Conservation (phyloP, 495 filamentous ascomycete genomes). For the Podospora conica region DNA sequence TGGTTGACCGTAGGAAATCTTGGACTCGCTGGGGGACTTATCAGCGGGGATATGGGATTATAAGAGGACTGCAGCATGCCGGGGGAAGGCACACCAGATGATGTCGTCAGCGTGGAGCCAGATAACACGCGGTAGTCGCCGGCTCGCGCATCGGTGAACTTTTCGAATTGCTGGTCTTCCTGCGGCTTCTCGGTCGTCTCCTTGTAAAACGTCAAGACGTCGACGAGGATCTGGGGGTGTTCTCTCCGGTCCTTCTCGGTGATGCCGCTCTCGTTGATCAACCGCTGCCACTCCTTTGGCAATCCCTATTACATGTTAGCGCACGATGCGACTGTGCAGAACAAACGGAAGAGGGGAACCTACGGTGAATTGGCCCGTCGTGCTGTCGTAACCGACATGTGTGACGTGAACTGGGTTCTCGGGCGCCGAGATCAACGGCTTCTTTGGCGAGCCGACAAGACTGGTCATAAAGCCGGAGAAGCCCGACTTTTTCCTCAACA, state of each 20-base stretch:
- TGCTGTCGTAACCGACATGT: slow-evolving; percentile 94
- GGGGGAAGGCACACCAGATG: slow-evolving; percentile 38
- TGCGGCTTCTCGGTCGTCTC: slow-evolving; percentile 74
- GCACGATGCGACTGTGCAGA: slow-evolving; percentile 4
- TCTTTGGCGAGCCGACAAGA: slow-evolving; percentile 82
- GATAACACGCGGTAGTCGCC: slow-evolving; percentile 48
- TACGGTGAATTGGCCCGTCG: slow-evolving; percentile 95
- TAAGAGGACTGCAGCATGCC: slow-evolving; percentile 45
- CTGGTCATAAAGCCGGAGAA: slow-evolving; percentile 94
- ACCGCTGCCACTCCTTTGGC: slow-evolving; percentile 94
- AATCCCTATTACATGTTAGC: slow-evolving; percentile 57
- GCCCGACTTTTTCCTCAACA: slow-evolving; percentile 80
- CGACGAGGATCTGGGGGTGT: slow-evolving; percentile 87
- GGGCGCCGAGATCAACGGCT: slow-evolving; percentile 87
- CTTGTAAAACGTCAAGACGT: slow-evolving; percentile 95
- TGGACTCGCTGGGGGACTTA: slow-evolving; percentile 83
- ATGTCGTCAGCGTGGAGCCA: slow-evolving; percentile 30
- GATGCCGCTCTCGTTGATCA: slow-evolving; percentile 93
- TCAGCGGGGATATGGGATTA: slow-evolving; percentile 53
- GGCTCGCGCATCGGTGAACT: slow-evolving; percentile 79
- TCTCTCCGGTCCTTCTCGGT: slow-evolving; percentile 92
- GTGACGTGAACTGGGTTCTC: slow-evolving; percentile 98
- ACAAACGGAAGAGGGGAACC: slow-evolving; percentile 30
- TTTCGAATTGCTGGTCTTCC: slow-evolving; percentile 88
- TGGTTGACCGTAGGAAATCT: slow-evolving; percentile 81